Evolutionary conservation across 495 filamentous ascomycete genomes (phyloP).

Genomic region (Amphirosellinia nigrospora): DNA sequence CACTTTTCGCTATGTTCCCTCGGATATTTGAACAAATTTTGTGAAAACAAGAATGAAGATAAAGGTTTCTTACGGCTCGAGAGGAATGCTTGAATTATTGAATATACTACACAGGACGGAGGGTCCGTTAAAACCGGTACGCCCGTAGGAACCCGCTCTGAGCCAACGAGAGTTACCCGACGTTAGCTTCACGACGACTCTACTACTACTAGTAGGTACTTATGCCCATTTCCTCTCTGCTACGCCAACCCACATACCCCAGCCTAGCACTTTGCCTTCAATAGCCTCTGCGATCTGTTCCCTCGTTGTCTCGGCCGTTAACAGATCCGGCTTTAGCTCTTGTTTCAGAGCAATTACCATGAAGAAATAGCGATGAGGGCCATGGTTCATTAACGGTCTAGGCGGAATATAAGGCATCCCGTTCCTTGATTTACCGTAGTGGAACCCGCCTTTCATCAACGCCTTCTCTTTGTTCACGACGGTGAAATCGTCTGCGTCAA

Average conservation of each 20-base stretch:
- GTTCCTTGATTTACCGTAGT: slow-evolving; percentile 50
- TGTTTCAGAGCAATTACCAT: slow-evolving; percentile 54
- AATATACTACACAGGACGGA: background rate
- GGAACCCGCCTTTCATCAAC: slow-evolving; percentile 44
- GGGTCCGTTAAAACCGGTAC: slow-evolving; percentile 16
- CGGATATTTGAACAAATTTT: background rate
- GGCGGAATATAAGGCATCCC: slow-evolving; percentile 49
- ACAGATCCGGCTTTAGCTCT: slow-evolving; percentile 40
- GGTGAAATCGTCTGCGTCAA: slow-evolving; percentile 50
- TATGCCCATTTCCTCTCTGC: slow-evolving; percentile 51
- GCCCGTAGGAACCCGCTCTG: background rate
- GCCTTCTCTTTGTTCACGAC: slow-evolving; percentile 29
- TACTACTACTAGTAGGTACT: too few species aligned
- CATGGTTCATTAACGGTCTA: slow-evolving; percentile 52
- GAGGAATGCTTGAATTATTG: background rate
- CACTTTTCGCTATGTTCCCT: background rate
- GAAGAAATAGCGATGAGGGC: slow-evolving; percentile 59
- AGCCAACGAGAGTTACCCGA: slow-evolving; percentile 4
- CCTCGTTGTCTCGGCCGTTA: slow-evolving; percentile 46
- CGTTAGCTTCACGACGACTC: background rate
- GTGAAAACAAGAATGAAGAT: background rate
- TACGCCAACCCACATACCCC: slow-evolving; percentile 52
- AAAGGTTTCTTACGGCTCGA: background rate
- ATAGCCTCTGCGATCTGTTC: slow-evolving; percentile 46
- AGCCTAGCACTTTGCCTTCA: slow-evolving; percentile 50